Conservation (phyloP, 192 early-diverging fungal species). For the Coemansia sp. region DNA sequence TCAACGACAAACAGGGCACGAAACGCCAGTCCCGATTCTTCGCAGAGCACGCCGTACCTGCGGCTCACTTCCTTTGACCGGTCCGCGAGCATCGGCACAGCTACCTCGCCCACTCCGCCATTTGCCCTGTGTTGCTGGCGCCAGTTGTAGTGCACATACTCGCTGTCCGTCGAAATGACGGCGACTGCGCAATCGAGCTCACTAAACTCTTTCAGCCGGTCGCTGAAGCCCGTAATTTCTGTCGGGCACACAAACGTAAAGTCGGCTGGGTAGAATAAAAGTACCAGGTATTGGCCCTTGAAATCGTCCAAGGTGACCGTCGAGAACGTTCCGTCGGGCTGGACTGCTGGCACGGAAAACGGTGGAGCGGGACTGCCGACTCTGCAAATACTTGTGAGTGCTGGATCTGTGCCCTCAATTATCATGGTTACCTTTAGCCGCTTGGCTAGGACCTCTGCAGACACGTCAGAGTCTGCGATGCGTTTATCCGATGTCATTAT, state of each 20-base stretch:
- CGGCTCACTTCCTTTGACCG: slow-evolving; percentile 64
- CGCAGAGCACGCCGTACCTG: slow-evolving; percentile 72
- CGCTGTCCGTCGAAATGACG: slow-evolving; percentile 64
- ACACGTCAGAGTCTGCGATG: neutral
- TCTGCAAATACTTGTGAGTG: neutral
- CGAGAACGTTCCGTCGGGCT: neutral
- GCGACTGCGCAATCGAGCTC: slow-evolving; percentile 63
- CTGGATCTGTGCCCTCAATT: neutral
- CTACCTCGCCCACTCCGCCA: slow-evolving; percentile 78
- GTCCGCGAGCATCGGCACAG: slow-evolving; percentile 78
- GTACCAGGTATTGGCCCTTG: slow-evolving; percentile 55
- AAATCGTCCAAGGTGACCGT: slow-evolving; percentile 3
- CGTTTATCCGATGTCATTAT: neutral
- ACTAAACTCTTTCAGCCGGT: slow-evolving; percentile 67
- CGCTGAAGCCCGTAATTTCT: slow-evolving; percentile 76
- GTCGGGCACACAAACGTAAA: slow-evolving; percentile 79
- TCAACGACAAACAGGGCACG: slow-evolving; percentile 83
- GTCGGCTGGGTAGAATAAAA: slow-evolving; percentile 86
- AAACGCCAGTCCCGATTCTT: slow-evolving; percentile 67
- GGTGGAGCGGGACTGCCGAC: slow-evolving; percentile 5
- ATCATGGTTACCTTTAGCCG: neutral
- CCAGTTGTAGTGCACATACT: slow-evolving; percentile 82
- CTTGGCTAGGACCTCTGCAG: neutral
- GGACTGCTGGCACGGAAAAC: slow-evolving; percentile 9
- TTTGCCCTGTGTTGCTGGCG: slow-evolving; percentile 62